Evolutionary conservation across 2,329 filamentous ascomycete species (phyloP), one percentile per base, ranked within the genome.

Genomic region (Colletotrichum sansevieriae): DNA sequence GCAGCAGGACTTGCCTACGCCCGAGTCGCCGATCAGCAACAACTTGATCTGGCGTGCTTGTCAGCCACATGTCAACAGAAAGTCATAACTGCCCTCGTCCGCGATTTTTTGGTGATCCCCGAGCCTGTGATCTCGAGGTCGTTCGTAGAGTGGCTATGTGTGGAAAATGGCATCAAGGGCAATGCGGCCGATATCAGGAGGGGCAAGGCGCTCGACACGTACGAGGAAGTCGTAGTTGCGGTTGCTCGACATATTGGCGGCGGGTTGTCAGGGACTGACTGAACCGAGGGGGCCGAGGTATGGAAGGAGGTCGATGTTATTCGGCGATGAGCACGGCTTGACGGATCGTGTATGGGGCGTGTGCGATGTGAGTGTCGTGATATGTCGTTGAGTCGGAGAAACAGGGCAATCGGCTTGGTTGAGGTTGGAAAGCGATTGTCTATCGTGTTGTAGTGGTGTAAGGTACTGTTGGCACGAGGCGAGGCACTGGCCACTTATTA

Each of bases 221-320:
- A 98, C 95, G 83, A 99, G 88, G 83, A 98, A 98, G 83, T 99
- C 96, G 84, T 99, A 99, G 87, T 99, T 99, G 83, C 96, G 91
- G 87, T 95, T 97, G 82, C 93, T 94, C 77, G 96, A 95, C 96
- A 99, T 99, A 76, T 78, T 86, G 81, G 73, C 71, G 73, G 67
- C 63, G 75, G 72, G 33, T 68, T 54, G 41, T 68, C 47, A 60
- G 65, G 62, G 49, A 69, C 66, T 69, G 49, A 69, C 66, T 69
- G 49, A 66, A 66, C 55, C 62, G 63, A 69, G 49, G 55, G 49
- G 62, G 55, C 56, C 49, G 66, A 66, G 51, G 35, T 49, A 55
- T 22, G 33, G 43, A 61, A n/a, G 33, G 43, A 54, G 18, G 43
- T 35, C 12, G 33, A 22, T 49, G 49, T 60, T 54, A 43, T 65